These are phyloP conservation scores for Rhodotorula sp. DNA, from an alignment of 1,284 basidiomycete species.

Conservation along the genomic window DNA sequence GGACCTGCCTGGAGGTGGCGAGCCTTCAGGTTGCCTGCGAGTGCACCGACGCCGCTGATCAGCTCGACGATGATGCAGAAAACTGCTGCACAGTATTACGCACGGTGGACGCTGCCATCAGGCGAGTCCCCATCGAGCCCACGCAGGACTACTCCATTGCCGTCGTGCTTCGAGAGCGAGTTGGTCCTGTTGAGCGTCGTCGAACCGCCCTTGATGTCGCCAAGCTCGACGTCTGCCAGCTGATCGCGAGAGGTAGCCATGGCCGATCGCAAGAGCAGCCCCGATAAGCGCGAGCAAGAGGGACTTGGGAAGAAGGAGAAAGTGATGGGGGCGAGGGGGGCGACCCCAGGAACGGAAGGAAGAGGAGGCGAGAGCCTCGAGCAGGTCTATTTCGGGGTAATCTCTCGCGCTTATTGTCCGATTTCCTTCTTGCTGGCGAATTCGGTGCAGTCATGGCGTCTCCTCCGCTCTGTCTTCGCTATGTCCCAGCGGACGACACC, in stretches of 20 bases:
- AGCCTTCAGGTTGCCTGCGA: conserved; percentile 16
- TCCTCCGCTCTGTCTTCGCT: too few species aligned
- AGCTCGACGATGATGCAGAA: background rate
- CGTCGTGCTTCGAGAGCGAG: background rate
- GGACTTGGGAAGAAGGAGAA: background rate
- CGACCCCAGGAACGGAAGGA: too few species aligned
- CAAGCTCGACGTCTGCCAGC: background rate
- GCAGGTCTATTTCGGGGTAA: too few species aligned
- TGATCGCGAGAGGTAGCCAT: background rate
- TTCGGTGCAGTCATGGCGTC: too few species aligned
- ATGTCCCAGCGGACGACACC: too few species aligned
- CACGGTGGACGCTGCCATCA: conserved; percentile 16
- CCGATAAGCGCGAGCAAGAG: background rate
- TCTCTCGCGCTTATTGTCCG: too few species aligned
- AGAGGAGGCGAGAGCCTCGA: too few species aligned
- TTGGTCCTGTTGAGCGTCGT: background rate
- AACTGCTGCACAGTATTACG: background rate
- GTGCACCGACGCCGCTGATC: background rate
- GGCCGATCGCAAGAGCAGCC: background rate
- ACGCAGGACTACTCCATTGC: background rate
- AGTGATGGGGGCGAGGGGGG: background rate
- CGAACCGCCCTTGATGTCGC: background rate
- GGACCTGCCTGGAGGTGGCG: conserved; percentile 11
- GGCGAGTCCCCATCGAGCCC: conserved; percentile 10
- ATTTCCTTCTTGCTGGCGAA: too few species aligned